Base-by-base conservation (phyloP, 2,329 filamentous ascomycete species). In the Didymella lethalis region DNA sequence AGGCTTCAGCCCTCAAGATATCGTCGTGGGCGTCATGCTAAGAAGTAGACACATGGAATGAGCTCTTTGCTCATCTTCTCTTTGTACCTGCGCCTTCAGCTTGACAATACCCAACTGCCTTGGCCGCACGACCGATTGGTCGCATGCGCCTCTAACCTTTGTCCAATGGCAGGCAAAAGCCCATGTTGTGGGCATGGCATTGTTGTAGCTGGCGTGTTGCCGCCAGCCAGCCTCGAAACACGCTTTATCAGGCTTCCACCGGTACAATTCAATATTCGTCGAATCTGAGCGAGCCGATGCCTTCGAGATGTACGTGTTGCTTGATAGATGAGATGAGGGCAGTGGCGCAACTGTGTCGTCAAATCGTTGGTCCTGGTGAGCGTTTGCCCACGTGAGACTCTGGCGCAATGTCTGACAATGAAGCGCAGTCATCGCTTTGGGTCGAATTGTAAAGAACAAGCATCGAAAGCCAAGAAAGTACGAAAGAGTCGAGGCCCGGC, bases 401-500 rank as follows among this genome's bases (percentile, higher is more conserved):
- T 40, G n/a, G 11, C 18, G 36, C 36, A 20, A 5, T 40, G 36
- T 20, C 20, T 40, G n/a, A 8, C 18, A 20, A 40, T 12, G 36
- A 40, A 40, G 18, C 36, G 36, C 36, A 40, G 2, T 40, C 18
- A 20, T 40, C 8, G 18, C 36, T 40, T 8, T 40, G 18, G 0
- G 36, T 18, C 7, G 36, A 40, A 40, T 5, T 40, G 36, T 8
- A 7, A 20, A 20, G 36, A 18, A 6, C 2, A 38, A 7, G 36
- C n/a, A 40, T 40, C 36, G 54, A 57, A 56, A 34, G 11, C 29
- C 12, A 28, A 34, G 20, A 45, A 49, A 49, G 18, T 41, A 26
- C 46, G 28, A 45, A 49, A 46, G 26, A 50, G 26, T 49, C 56
- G 50, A 59, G 50, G 46, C 29, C 3, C 32, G 10, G n/a, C 40